Evolutionary conservation across 768 basidiomycete genomes (phyloP).

Genomic region (Suillus fuscotomentosus): DNA sequence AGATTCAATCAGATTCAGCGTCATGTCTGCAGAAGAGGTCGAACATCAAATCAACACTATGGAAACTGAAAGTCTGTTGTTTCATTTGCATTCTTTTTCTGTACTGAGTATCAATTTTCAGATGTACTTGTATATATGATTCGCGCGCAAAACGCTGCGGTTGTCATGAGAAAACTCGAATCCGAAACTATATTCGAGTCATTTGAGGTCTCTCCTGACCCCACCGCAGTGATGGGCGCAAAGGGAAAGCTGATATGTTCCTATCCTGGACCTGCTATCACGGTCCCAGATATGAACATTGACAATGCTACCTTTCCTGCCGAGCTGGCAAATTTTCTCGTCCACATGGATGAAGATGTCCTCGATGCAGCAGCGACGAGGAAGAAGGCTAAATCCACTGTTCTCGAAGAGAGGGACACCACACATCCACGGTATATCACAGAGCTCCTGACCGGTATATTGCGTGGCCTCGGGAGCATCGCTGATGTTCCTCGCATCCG

Average conservation of each 20-base stretch:
- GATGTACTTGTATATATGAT: constrained; percentile 39
- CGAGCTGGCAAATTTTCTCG: constrained; percentile 40
- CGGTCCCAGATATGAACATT: constrained; percentile 29
- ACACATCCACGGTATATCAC: constrained; percentile 48
- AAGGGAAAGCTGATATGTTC: constrained; percentile 44
- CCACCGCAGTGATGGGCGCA: constrained; percentile 33
- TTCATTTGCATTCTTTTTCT: neutral
- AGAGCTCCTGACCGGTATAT: constrained; percentile 46
- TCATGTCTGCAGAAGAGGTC: constrained; percentile 14
- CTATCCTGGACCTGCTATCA: constrained; percentile 45
- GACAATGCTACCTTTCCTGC: constrained; percentile 28
- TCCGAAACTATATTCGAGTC: constrained; percentile 37
- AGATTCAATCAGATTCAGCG: neutral
- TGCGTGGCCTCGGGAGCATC: constrained; percentile 36
- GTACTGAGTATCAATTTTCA: constrained; percentile 16
- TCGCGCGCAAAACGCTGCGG: constrained; percentile 46
- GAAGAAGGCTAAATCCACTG: constrained; percentile 34
- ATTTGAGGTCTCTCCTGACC: constrained; percentile 44
- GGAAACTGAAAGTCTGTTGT: constrained; percentile 10
- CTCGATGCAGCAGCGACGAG: constrained; percentile 29
- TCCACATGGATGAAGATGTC: constrained; percentile 29
- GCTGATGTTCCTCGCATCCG: constrained; percentile 26
- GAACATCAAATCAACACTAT: constrained; percentile 19
- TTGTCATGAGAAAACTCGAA: constrained; percentile 36
- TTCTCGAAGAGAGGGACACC: constrained; percentile 28